Evolutionary conservation across 768 basidiomycete genomes (phyloP), one percentile per base, ranked within the genome.

Genomic region (Ramaria sp.): DNA sequence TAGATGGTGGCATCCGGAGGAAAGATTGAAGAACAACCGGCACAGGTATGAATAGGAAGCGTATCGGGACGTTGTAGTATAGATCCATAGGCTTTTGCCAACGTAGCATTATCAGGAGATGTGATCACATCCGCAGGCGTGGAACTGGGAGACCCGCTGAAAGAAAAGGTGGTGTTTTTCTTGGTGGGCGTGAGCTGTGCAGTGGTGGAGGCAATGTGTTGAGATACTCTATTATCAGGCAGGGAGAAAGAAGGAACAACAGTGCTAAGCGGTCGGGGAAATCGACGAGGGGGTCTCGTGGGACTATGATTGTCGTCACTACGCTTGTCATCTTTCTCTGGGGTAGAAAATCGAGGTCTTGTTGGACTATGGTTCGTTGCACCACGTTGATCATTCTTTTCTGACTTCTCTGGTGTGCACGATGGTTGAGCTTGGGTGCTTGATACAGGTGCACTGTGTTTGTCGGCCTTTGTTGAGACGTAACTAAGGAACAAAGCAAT

Each of bases 1-100:
- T 89, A 92, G 59, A 92, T 88, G 31, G 90, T 92, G 20, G 86
- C 80, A 66, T 92, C 89, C 2, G 89, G 88, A 37, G 82, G 78
- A 64, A 91, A 92, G 10, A 75, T 71, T 0, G 74, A 68, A 15
- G 73, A 70, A 65, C 90, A 92, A 12, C 81, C 66, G 34, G 77
- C 78, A 66, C 90, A 92, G 3, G 80, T 78, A 63, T 84, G 83
- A 27, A 82, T 77, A 9, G 77, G 67, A n/a, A 91, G 75, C 6
- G 84, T 78, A 64, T 86, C 86, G 61, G 83, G 83, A 22, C 87
- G 81, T 64, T 91, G 89, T 17, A 92, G 72, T 22, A 92, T 78
- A 0, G 90, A 90, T 27, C 90, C 90, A 61, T 90, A 91, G 4
- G 85, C 89, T 68, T 89, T 92, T 43, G 88, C 81, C 19, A 81